These are phyloP conservation scores for Kodamaea leandrae DNA, from an alignment of 805 yeast genomes.

Conservation along the genomic window DNA sequence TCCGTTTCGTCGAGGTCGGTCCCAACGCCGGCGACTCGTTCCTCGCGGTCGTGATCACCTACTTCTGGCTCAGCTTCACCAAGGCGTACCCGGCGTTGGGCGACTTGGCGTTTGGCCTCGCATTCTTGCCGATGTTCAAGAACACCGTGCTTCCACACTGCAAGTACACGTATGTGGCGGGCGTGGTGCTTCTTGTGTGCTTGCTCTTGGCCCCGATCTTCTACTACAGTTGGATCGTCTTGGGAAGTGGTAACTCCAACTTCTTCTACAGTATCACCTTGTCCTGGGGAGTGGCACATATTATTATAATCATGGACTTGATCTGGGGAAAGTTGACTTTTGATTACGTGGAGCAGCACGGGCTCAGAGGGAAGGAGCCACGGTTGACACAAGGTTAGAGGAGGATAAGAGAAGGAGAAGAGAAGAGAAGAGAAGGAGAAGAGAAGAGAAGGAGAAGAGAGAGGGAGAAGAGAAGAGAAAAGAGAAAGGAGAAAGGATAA, in stretches of 20 bases:
- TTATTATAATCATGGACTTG: constrained; percentile 67
- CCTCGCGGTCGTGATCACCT: constrained; percentile 47
- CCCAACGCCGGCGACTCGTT: constrained; percentile 47
- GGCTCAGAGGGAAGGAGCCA: constrained; percentile 33
- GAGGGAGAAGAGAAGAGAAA: too few relatives aligned
- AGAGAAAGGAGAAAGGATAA: too few relatives aligned
- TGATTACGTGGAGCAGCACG: constrained; percentile 51
- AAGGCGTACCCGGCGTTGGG: constrained; percentile 85
- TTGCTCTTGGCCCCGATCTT: constrained; percentile 80
- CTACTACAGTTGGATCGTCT: constrained; percentile 89
- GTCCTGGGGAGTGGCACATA: constrained; percentile 70
- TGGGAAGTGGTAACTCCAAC: constrained; percentile 94
- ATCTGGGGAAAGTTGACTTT: constrained; percentile 73
- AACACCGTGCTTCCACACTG: constrained; percentile 46
- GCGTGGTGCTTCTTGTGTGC: constrained; percentile 49
- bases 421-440: background rate
- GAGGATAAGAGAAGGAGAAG: background rate
- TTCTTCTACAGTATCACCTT: constrained; percentile 93
- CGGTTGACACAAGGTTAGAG: constrained; percentile 49
- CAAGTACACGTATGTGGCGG: constrained; percentile 44
- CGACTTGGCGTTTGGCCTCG: constrained; percentile 55
- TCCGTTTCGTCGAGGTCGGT: constrained; percentile 49
- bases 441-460: too few relatives aligned
- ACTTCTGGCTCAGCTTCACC: constrained; percentile 53
- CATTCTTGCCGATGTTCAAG: constrained; percentile 42